Evolutionary conservation across 768 basidiomycete species (phyloP).

Genomic region (Wakefieldia striispora): DNA sequence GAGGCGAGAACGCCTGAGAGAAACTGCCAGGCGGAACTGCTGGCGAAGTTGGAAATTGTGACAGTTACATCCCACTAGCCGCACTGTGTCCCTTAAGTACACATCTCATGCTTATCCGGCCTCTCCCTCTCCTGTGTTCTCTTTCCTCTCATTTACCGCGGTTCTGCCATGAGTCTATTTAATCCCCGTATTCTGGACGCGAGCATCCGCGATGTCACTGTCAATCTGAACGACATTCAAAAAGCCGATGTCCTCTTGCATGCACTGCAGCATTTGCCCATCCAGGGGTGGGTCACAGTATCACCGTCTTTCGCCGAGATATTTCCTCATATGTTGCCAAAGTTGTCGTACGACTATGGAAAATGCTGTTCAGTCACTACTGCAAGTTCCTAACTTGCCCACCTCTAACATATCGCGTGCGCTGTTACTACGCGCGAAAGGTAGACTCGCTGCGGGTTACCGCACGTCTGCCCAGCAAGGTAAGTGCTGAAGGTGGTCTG

Average conservation of each 20-base stretch:
- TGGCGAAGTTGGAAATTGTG: conserved; percentile 7
- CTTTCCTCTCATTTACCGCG: neutral
- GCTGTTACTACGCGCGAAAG: conserved; percentile 64
- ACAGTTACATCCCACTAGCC: conserved; percentile 12
- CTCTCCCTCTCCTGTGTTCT: neutral
- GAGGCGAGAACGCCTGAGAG: conserved; percentile 12
- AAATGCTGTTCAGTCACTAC: conserved; percentile 71
- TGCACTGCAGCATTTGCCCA: conserved; percentile 79
- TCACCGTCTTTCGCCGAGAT: conserved; percentile 2
- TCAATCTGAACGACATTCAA: conserved; percentile 56
- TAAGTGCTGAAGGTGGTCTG: conserved; percentile 18
- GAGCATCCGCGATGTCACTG: conserved; percentile 65
- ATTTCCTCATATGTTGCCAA: conserved; percentile 5
- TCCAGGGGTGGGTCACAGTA: conserved; percentile 52
- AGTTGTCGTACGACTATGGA: conserved; percentile 63
- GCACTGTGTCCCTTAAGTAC: conserved; percentile 12
- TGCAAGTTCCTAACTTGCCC: conserved; percentile 54
- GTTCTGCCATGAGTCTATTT: conserved; percentile 56
- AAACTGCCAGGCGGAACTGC: conserved; percentile 1
- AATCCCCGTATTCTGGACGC: conserved; percentile 78
- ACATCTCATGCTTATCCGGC: neutral
- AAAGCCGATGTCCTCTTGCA: conserved; percentile 72
- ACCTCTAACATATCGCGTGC: conserved; percentile 55
- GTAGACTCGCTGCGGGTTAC: conserved; percentile 57
- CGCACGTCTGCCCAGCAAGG: conserved; percentile 67